phyloP scores from a whole-genome alignment of 2,329 filamentous ascomycete species.

The Scytalidium sp. region DNA sequence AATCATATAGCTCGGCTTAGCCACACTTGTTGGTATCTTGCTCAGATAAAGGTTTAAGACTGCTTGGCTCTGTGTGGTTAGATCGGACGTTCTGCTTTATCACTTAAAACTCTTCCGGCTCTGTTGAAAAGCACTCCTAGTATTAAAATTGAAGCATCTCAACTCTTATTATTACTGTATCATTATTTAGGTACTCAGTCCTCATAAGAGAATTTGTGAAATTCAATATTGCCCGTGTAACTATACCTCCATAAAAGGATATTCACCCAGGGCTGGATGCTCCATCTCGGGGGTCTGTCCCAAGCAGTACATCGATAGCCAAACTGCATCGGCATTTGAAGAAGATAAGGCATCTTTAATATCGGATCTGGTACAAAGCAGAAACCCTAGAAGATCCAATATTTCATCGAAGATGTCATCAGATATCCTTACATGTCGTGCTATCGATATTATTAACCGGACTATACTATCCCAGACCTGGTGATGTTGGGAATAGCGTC shows the following conservation, averaged over 20 bases:
- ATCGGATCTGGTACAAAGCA: slow-evolving; percentile 41
- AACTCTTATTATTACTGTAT: slow-evolving; percentile 7
- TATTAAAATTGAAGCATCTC: slow-evolving; percentile 6
- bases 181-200: slow-evolving; percentile 1
- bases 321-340: slow-evolving; percentile 73
- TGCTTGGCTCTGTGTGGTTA: neutral
- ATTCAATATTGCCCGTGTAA: slow-evolving; percentile 6
- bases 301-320: slow-evolving; percentile 54
- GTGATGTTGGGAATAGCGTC: slow-evolving; percentile 57
- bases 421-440: slow-evolving; percentile 60
- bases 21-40: neutral
- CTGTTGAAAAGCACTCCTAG: neutral
- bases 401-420: slow-evolving; percentile 71
- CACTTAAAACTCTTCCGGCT: neutral
- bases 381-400: slow-evolving; percentile 56
- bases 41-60: neutral
- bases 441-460: slow-evolving; percentile 56
- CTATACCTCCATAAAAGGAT: slow-evolving; percentile 26
- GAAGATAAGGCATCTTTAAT: slow-evolving; percentile 57
- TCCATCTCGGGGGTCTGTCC: slow-evolving; percentile 28
- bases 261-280: slow-evolving; percentile 40
- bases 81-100: neutral
- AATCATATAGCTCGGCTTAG: neutral
- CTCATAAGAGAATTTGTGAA: slow-evolving; percentile 12
- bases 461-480: slow-evolving; percentile 64